A percentile compares a stretch with the other conserved stretches of the same genome.
phyloP scores from a whole-genome alignment of 495 filamentous ascomycete species.

The Penicillium simplicissimum region DNA sequence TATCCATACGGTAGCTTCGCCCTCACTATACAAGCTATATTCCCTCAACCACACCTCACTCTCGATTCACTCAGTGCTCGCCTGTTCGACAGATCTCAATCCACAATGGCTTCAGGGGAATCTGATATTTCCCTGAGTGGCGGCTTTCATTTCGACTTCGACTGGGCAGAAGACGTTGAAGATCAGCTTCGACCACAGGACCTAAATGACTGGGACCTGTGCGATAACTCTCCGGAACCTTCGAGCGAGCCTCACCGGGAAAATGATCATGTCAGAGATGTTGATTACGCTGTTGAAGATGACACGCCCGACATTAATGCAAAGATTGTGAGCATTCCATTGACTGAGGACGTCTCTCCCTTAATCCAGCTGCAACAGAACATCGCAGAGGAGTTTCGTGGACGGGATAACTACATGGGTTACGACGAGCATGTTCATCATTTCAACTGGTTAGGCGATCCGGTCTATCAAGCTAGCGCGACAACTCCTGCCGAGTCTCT shows the following conservation, averaged over 20 bases:
- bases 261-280: neutral
- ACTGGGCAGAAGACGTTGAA: slow-evolving; percentile 9
- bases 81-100: neutral
- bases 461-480: slow-evolving; percentile 18
- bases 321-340: neutral
- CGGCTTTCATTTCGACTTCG: slow-evolving; percentile 39
- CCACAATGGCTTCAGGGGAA: neutral
- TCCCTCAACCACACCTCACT: neutral
- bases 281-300: neutral
- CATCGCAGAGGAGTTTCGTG: neutral
- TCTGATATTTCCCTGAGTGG: neutral
- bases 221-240: neutral
- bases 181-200: neutral
- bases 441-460: slow-evolving; percentile 33
- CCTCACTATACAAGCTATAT: neutral
- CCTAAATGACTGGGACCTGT: neutral
- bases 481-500: slow-evolving; percentile 38
- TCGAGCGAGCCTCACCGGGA: neutral
- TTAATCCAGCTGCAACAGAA: neutral
- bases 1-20: neutral
- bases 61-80: neutral
- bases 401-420: neutral
- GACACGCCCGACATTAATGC: neutral
- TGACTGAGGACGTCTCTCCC: neutral
- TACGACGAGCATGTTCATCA: slow-evolving; percentile 30